Evolutionary conservation across 1,139 yeast genomes (phyloP).

Genomic region (Zhuliangozyma parablackwelliae): DNA sequence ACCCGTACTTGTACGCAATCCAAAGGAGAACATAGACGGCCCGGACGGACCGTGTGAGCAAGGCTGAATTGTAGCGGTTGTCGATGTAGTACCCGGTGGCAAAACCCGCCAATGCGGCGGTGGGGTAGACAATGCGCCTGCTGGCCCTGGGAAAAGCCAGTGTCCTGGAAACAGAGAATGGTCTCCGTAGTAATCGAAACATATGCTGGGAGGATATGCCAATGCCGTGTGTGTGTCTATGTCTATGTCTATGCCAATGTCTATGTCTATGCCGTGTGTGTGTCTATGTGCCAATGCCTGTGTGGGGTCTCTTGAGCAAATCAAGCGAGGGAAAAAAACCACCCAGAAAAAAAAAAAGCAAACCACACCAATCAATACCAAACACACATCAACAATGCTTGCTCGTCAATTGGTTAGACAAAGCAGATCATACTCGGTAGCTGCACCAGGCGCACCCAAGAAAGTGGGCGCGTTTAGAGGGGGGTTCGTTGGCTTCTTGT

Average conservation of each 20-base stretch:
- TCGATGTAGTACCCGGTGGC: slow-evolving; percentile 34
- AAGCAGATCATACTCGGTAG: slow-evolving; percentile 19
- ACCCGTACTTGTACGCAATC: slow-evolving; percentile 61
- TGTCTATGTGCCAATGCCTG: no score
- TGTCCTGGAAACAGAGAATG: no score
- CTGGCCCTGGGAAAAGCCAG: no score
- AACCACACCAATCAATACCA: not conserved
- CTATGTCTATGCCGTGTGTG: no score
- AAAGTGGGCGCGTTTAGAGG: slow-evolving; percentile 63
- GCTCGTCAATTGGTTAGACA: slow-evolving; percentile 18
- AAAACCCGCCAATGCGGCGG: slow-evolving; percentile 7
- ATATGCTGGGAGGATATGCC: no score
- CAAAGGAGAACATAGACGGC: slow-evolving; percentile 45
- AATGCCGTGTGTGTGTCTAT: no score
- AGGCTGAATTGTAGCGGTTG: slow-evolving; percentile 40
- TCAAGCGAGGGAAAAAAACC: not conserved
- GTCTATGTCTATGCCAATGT: no score
- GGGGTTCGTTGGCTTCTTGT: slow-evolving; percentile 68
- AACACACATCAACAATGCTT: slow-evolving; percentile 13
- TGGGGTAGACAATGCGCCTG: slow-evolving; percentile 2
- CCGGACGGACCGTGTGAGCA: slow-evolving; percentile 47
- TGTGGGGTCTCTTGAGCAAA: no score
- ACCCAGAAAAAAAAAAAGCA: slow-evolving; percentile 2
- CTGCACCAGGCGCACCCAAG: slow-evolving; percentile 18
- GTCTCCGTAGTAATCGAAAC: no score